A percentile compares a stretch with the other conserved stretches of the same genome.
These are phyloP conservation scores for Lomentospora prolificans DNA, from an alignment of 2,329 filamentous ascomycete genomes.

Conservation along the genomic window DNA sequence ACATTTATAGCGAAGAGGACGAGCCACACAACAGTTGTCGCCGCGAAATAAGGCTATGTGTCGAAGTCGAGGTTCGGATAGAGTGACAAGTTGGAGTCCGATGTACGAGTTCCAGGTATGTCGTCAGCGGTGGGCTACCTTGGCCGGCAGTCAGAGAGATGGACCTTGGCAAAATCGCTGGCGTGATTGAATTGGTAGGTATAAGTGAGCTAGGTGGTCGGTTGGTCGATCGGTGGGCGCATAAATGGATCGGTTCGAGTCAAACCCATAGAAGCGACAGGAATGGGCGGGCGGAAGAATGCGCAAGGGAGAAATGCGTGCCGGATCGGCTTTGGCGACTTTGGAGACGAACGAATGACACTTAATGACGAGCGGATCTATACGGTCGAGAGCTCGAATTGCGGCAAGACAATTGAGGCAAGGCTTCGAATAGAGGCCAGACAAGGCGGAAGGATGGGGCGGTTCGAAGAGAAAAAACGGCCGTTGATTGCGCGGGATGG, in stretches of 20 bases:
- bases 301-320: background rate
- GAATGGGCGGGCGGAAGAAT: background rate
- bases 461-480: too few relatives aligned
- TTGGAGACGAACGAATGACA: background rate
- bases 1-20: too few relatives aligned
- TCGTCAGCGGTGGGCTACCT: constrained; percentile 2
- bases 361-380: background rate
- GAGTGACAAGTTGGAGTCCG: background rate
- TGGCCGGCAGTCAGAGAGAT: background rate
- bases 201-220: constrained; percentile 5
- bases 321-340: background rate
- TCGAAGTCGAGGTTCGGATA: background rate
- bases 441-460: too few relatives aligned
- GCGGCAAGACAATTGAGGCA: too few relatives aligned
- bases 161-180: background rate
- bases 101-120: background rate
- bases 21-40: too few relatives aligned
- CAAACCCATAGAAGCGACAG: constrained; percentile 9
- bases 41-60: too few relatives aligned
- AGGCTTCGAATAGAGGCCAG: background rate
- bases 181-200: background rate
- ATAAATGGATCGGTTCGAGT: constrained; percentile 12
- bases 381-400: too few relatives aligned
- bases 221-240: constrained; percentile 6
- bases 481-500: too few relatives aligned